phyloP scores from a whole-genome alignment of 352 stramenopile genomes.

The Globisporangium megalacanthum region DNA sequence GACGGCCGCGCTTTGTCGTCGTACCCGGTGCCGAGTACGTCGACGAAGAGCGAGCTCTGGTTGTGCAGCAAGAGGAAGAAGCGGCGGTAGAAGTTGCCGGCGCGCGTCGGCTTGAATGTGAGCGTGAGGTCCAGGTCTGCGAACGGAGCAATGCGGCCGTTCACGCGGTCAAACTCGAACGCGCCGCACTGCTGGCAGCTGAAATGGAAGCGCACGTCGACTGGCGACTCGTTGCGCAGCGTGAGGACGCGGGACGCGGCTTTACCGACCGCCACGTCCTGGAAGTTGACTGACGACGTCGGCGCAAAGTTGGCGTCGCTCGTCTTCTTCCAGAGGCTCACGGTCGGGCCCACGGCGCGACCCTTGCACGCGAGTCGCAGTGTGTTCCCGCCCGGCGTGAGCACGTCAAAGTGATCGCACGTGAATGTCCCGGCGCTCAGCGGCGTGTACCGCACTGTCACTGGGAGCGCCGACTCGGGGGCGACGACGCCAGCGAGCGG shows the following conservation, averaged over 20 bases:
- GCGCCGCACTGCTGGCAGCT: slow-evolving; percentile 62
- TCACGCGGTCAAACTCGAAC: slow-evolving; percentile 82
- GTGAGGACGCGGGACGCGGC: slow-evolving; percentile 66
- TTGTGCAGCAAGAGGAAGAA: slow-evolving; percentile 86
- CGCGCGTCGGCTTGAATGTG: slow-evolving; percentile 62
- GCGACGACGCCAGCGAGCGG: slow-evolving; percentile 62
- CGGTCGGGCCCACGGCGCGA: slow-evolving; percentile 42
- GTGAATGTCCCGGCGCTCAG: slow-evolving; percentile 83
- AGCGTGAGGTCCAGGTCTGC: slow-evolving; percentile 80
- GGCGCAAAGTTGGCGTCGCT: slow-evolving; percentile 58
- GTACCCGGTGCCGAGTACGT: slow-evolving; percentile 87
- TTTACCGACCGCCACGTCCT: slow-evolving; percentile 71
- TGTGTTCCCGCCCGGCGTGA: slow-evolving; percentile 84
- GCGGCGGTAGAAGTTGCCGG: slow-evolving; percentile 90
- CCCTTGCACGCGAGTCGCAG: slow-evolving; percentile 73
- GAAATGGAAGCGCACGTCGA: slow-evolving; percentile 76
- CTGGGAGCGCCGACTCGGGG: slow-evolving; percentile 56
- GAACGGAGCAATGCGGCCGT: slow-evolving; percentile 73
- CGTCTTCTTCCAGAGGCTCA: slow-evolving; percentile 85
- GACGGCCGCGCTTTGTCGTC: slow-evolving; percentile 87
- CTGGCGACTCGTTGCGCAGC: slow-evolving; percentile 73
- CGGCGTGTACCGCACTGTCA: slow-evolving; percentile 81
- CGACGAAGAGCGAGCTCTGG: slow-evolving; percentile 79
- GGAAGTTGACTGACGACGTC: slow-evolving; percentile 86
- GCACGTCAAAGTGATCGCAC: slow-evolving; percentile 88